A percentile compares a stretch with the other conserved stretches of the same genome.
Evolutionary conservation across 768 basidiomycete species (phyloP).

Genomic region (Botryobasidium botryosum): DNA sequence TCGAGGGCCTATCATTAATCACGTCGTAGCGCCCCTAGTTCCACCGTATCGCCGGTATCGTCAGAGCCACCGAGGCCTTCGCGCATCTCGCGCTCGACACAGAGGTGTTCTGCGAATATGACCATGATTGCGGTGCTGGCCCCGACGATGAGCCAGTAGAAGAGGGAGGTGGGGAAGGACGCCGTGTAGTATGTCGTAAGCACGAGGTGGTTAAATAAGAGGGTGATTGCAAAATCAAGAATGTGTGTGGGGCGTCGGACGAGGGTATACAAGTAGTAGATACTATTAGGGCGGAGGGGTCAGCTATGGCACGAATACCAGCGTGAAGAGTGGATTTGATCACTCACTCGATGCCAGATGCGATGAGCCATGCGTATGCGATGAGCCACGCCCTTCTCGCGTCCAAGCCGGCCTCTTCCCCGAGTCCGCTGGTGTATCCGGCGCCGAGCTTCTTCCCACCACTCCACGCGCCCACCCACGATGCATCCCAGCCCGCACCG

Average conservation of each 20-base stretch:
- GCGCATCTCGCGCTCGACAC: constrained; percentile 76
- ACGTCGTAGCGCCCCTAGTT: too few relatives aligned
- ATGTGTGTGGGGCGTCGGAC: constrained; percentile 85
- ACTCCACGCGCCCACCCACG: constrained; percentile 51
- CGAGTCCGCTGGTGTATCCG: too few relatives aligned
- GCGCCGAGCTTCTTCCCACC: too few relatives aligned
- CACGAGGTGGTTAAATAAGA: constrained; percentile 82
- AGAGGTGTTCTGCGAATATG: constrained; percentile 76
- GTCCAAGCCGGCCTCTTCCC: too few relatives aligned
- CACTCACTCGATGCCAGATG: constrained; percentile 73
- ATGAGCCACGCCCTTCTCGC: too few relatives aligned
- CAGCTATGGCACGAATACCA: too few relatives aligned
- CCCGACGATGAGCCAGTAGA: constrained; percentile 80
- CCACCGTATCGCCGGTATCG: too few relatives aligned
- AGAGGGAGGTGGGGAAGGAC: constrained; percentile 64
- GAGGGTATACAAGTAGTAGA: constrained; percentile 73
- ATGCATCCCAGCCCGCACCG: too few relatives aligned
- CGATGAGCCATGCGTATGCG: constrained; percentile 68
- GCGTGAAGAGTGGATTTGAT: too few relatives aligned
- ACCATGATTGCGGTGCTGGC: constrained; percentile 56
- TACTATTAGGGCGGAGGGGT: constrained; percentile 20
- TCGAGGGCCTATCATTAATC: too few relatives aligned
- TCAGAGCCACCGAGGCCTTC: too few relatives aligned
- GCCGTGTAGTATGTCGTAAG: constrained; percentile 86
- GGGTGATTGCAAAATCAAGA: constrained; percentile 84